Evolutionary conservation across 225 moss, liverwort and hornwort genomes (phyloP), one percentile per base, ranked within the genome.

Genomic region (Marchantia paleacea): DNA sequence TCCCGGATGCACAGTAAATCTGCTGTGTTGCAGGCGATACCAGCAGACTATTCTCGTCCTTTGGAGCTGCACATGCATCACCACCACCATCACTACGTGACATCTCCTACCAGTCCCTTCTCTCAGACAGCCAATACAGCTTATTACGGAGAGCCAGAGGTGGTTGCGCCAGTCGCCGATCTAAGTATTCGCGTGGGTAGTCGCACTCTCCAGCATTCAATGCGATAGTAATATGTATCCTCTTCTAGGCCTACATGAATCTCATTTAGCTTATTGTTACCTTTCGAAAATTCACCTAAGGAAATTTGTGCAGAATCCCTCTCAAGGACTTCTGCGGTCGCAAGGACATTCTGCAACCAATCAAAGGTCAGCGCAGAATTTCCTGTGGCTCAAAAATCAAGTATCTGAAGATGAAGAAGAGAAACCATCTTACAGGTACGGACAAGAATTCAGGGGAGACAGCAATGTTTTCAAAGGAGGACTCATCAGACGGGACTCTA

Each of bases 1-100:
- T 25, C 15, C 8, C 26, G 52, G 10, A 73, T 58, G 75, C 31
- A 47, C 9, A 14, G 18, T 19, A 30, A 71, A 1, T 63, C 5
- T 76, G 8, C 50, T 63, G 60, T 57, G 7, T 72, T 82, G 82
- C 83, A 87, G 87, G 85, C 77, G 29, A 72, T 76, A 60, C 9
- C 52, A 57, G 83, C 71, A 18, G 87, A 83, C 73, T 39, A 62
- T 25, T 55, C 73, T 84, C 84, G 80, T 64, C 79, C 90, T 28
- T 15, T 88, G 82, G 88, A 90, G 61, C 69, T 90, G 72, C 90
- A 90, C 74, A 86, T 90, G 88, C 88, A 90, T 78, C 88, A 90
- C 50, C 86, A 83, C 25, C 88, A 90, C 75, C 90, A 90, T 82
- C 88, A 90, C 68, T 90, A 87, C 50, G 55, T 86, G 24, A 84